Conservation (phyloP, 2,329 filamentous ascomycete genomes). For the Pyricularia sp. region DNA sequence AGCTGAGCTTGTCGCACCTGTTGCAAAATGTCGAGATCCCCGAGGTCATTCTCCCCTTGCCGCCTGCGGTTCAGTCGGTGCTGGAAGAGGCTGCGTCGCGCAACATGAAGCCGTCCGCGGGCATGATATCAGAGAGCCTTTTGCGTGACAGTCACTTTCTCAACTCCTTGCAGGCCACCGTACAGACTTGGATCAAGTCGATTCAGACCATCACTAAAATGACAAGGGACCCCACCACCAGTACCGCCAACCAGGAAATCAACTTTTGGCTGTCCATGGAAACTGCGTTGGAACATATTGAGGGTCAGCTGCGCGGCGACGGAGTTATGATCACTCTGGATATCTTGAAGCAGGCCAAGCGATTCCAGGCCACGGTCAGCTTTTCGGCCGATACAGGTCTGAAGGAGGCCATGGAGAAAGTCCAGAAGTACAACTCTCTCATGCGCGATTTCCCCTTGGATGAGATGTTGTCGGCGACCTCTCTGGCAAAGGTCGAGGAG, state of each 20-base stretch:
- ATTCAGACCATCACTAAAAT: conserved; percentile 96
- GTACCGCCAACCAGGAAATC: conserved; percentile 89
- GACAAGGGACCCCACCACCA: conserved; percentile 68
- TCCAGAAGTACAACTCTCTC: conserved; percentile 97
- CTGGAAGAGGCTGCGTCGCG: conserved; percentile 66
- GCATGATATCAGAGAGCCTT: conserved; percentile 66
- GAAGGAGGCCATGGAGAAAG: conserved; percentile 91
- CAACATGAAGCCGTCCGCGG: conserved; percentile 61
- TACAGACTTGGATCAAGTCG: conserved; percentile 98
- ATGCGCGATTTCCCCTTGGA: conserved; percentile 98
- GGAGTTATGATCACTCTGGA: conserved; percentile 88
- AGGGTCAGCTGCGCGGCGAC: conserved; percentile 77
- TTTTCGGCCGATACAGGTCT: conserved; percentile 93
- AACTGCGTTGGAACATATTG: conserved; percentile 82
- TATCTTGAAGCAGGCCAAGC: conserved; percentile 92
- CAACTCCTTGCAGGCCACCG: conserved; percentile 85
- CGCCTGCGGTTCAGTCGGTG: conserved; percentile 78
- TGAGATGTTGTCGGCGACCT: conserved; percentile 86
- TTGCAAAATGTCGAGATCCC: conserved; percentile 98
- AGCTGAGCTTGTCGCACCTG: conserved; percentile 80
- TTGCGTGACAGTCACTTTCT: conserved; percentile 85
- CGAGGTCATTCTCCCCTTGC: conserved; percentile 77
- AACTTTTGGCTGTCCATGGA: conserved; percentile 99
- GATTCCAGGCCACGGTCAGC: conserved; percentile 94
- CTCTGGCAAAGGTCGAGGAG: conserved; percentile 79